Percentiles rank a stretch among this genome's conserved stretches.
phyloP scores from a whole-genome alignment of 2,329 filamentous ascomycete genomes.

The Hyphodiscus sp. region DNA sequence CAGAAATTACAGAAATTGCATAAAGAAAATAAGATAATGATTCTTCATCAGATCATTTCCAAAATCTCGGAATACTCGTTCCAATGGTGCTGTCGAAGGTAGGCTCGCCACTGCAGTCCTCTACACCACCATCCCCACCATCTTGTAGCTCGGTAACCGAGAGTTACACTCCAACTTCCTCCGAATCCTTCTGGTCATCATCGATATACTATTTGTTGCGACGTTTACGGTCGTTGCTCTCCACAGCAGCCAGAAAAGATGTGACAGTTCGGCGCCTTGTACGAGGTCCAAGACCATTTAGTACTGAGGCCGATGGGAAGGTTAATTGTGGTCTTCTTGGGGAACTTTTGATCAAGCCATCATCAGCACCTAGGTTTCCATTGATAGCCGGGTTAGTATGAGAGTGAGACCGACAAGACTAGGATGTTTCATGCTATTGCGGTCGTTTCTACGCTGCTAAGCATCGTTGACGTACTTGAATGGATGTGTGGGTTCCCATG shows the following conservation, averaged over 20 bases:
- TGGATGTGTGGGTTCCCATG: too few species aligned
- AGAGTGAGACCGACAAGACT: too few species aligned
- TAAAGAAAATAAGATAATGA: too few species aligned
- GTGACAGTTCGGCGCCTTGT: constrained; percentile 30
- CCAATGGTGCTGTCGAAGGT: constrained; percentile 37
- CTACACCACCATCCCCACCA: constrained; percentile 35
- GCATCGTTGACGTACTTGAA: too few species aligned
- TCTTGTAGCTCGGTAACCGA: constrained; percentile 31
- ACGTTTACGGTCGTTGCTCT: too few species aligned
- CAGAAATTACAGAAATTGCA: too few species aligned
- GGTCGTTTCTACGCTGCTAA: too few species aligned
- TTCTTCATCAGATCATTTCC: constrained; percentile 24
- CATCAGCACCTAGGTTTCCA: constrained; percentile 40
- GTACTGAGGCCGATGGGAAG: constrained; percentile 12
- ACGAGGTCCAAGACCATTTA: constrained; percentile 20
- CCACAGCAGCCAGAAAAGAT: constrained; percentile 25
- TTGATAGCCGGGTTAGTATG: too few species aligned
- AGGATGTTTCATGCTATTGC: too few species aligned
- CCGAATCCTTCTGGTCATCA: too few species aligned
- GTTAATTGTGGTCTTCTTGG: constrained; percentile 35
- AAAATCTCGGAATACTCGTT: constrained; percentile 32
- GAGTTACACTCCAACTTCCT: constrained; percentile 14
- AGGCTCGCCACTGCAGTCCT: constrained; percentile 39
- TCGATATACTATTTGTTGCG: too few species aligned
- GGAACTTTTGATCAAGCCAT: constrained; percentile 39